phyloP scores from a whole-genome alignment of 2,329 filamentous ascomycete species.

The Salinomyces thailandicus region DNA sequence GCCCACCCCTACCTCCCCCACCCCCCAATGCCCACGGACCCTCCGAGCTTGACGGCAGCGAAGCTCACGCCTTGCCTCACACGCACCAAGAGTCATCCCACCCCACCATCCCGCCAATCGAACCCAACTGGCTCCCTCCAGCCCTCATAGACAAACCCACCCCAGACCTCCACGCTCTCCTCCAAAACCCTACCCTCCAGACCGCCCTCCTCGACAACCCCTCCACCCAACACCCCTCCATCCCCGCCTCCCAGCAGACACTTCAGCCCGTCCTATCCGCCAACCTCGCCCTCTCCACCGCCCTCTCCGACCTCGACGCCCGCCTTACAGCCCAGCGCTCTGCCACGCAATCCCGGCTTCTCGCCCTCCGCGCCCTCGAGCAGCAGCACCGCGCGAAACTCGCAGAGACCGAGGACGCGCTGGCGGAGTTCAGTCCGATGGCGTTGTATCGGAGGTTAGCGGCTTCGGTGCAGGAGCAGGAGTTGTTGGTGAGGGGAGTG shows the following conservation, averaged over 20 bases:
- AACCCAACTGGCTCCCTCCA: conserved; percentile 66
- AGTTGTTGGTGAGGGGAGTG: conserved; percentile 65
- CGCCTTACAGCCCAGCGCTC: conserved; percentile 53
- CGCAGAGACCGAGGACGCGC: conserved; percentile 72
- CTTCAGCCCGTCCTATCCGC: conserved; percentile 55
- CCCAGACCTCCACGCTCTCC: conserved; percentile 62
- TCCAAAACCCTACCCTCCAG: conserved; percentile 56
- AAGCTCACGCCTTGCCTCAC: conserved; percentile 8
- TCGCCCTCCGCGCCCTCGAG: conserved; percentile 76
- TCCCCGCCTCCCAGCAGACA: conserved; percentile 52
- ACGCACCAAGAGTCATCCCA: conserved; percentile 13
- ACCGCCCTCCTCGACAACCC: conserved; percentile 61
- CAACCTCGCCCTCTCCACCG: conserved; percentile 60
- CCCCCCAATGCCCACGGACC: conserved; percentile 17
- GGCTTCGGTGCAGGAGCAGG: conserved; percentile 72
- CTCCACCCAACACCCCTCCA: conserved; percentile 59
- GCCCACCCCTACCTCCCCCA: conserved; percentile 37
- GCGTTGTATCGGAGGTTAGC: conserved; percentile 73
- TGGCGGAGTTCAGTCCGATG: conserved; percentile 76
- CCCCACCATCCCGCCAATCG: conserved; percentile 16
- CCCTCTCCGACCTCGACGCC: conserved; percentile 51
- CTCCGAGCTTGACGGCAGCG: conserved; percentile 18
- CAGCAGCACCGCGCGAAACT: conserved; percentile 88
- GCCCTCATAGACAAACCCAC: conserved; percentile 51
- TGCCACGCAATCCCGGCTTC: conserved; percentile 66